Base-by-base conservation (phyloP, 257 asterid genomes). In the Oldenlandia corymbosa region DNA sequence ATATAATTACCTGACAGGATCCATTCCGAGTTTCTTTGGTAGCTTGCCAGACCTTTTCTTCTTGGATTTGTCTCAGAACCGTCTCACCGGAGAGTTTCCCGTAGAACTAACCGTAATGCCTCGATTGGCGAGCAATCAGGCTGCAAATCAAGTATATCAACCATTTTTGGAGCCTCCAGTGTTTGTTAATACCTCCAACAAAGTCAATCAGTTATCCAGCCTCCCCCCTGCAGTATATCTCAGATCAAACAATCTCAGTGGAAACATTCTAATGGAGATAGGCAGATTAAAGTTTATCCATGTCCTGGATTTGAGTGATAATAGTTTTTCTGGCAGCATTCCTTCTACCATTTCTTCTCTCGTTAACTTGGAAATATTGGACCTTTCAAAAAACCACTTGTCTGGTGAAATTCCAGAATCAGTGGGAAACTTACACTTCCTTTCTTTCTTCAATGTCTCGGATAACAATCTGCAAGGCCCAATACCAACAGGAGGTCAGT, bases 11-110 rank as follows among this genome's bases (percentile, higher is more conserved):
- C 45, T 92, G 66, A 82, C 77, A 11, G 99, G 95, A 62, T 10
- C 63, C 13, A 57, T 92, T 67, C 99, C 99, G 49, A 81, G 86
- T 60, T 87, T 95, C 95, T 71, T 92, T n/a, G 90, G 91, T 71
- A 54, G 8, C 39, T 80, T 87, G 37, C 80, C 85, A 9, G 72
- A 87, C 70, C 91, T 92, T 57, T 89, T 86, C 81, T 89, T 89
- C 86, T 78, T 92, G 41, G 97, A 89, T 68, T 78, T 92, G 76
- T 87, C 96, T 21, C 75, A 79, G 60, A 89, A 92, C 56, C 60
- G 57, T 42, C 86, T 89, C 0, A 56, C 84, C 10, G 97, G 96
- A 64, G 45, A 45, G 74, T 89, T 89, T 76, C 95, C 99, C 0
- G 36, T 71, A 60, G 89, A 82, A 30, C 80, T 92, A 17, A 66